These are phyloP conservation scores for Apiospora aurea DNA, from an alignment of 2,329 filamentous ascomycete genomes.

Conservation along the genomic window DNA sequence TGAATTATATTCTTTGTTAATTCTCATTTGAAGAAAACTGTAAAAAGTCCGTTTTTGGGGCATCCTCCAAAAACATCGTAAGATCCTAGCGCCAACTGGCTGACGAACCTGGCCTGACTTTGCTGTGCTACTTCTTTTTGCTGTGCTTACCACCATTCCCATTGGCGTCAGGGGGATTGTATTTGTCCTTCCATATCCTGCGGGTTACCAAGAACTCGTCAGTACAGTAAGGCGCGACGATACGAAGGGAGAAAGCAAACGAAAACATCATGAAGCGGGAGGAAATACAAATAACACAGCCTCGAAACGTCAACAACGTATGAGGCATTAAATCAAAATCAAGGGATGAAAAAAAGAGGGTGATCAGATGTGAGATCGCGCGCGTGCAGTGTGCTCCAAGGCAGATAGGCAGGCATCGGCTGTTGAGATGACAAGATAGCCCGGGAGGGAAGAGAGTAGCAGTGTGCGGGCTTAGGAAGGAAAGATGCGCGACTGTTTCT, in stretches of 20 bases:
- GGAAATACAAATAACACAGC: conserved; percentile 4
- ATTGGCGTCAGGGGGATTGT: conserved; percentile 60
- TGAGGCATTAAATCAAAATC: conserved; percentile 22
- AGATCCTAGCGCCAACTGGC: conserved; percentile 12
- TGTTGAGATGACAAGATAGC: conserved; percentile 11
- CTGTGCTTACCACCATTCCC: conserved; percentile 34
- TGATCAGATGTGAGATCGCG: conserved; percentile 2
- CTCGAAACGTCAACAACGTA: conserved; percentile 9
- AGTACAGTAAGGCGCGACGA: conserved; percentile 28
- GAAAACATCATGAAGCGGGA: conserved; percentile 27
- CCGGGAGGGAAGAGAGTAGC: not conserved
- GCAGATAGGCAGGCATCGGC: not conserved
- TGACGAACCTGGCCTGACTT: not conserved
- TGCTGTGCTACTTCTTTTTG: conserved; percentile 47
- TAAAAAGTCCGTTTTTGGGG: not conserved
- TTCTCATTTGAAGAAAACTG: not conserved
- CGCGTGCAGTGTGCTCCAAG: conserved; percentile 6
- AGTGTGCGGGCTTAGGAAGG: not conserved
- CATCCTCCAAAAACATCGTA: conserved; percentile 7
- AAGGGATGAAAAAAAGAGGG: not conserved
- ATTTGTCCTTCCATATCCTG: conserved; percentile 99
- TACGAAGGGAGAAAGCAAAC: not conserved
- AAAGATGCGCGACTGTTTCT: not conserved
- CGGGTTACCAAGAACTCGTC: conserved; percentile 33
- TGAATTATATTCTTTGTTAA: conserved; percentile 1